Percentiles rank a stretch among this genome's conserved stretches.
Evolutionary conservation across 306 rosid genomes (phyloP).

Genomic region (Lathyrus tuberosus): DNA sequence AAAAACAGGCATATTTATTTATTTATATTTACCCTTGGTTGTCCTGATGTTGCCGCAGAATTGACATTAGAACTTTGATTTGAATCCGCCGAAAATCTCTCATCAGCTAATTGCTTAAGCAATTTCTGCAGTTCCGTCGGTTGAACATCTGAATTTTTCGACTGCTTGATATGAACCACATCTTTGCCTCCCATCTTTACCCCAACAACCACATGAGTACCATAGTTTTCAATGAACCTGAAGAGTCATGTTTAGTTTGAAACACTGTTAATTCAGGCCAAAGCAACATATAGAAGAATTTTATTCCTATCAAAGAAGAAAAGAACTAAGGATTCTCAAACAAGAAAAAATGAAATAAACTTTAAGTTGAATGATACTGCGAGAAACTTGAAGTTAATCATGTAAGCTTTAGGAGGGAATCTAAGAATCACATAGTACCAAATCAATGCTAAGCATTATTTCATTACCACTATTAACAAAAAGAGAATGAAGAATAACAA

Average conservation of each 20-base stretch:
- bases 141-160: constrained; percentile 56
- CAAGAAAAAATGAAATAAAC: too few species aligned
- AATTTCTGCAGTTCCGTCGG: constrained; percentile 68
- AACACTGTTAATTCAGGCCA: too few species aligned
- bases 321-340: too few species aligned
- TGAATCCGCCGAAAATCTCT: constrained; percentile 62
- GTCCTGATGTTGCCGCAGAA: constrained; percentile 47
- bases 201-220: constrained; percentile 88
- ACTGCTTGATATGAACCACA: constrained; percentile 75
- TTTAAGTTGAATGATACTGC: too few species aligned
- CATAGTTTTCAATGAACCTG: constrained; percentile 93
- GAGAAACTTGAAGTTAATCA: too few species aligned
- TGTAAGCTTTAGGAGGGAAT: too few species aligned
- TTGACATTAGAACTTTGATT: constrained; percentile 42
- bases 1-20: not conserved
- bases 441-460: too few species aligned
- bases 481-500: not conserved
- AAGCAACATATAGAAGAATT: too few species aligned
- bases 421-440: too few species aligned
- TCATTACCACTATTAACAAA: constrained; percentile 1
- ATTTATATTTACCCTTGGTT: constrained; percentile 49
- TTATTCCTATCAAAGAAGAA: too few species aligned
- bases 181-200: constrained; percentile 98
- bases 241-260: constrained; percentile 40
- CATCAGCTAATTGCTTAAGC: constrained; percentile 75